Conservation (phyloP, 257 asterid species). For the Nicotiana noctiflora region DNA sequence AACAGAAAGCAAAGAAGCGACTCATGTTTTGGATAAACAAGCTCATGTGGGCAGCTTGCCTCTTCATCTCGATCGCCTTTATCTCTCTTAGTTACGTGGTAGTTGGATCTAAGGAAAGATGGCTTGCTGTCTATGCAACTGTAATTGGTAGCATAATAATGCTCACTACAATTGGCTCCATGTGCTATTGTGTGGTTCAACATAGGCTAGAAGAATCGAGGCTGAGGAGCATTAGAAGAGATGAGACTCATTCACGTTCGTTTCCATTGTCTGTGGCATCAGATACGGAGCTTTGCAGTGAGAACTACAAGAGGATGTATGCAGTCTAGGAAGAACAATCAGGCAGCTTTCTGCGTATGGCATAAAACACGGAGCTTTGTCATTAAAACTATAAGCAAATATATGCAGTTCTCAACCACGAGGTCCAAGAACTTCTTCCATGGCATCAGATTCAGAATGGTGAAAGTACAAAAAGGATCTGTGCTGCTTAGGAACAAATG, state of each 20-base stretch:
- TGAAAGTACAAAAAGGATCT: neutral
- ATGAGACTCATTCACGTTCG: conserved; percentile 55
- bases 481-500: neutral
- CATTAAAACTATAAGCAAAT: neutral
- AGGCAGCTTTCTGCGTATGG: neutral
- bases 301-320: conserved; percentile 72
- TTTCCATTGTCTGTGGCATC: conserved; percentile 66
- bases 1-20: conserved; percentile 78
- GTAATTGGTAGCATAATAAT: conserved; percentile 72
- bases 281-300: conserved; percentile 59
- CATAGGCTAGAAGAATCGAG: conserved; percentile 80
- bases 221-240: conserved; percentile 56
- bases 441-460: neutral
- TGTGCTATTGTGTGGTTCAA: conserved; percentile 79
- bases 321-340: conserved; percentile 41
- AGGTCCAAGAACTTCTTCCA: neutral
- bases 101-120: conserved; percentile 60
- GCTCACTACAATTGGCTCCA: conserved; percentile 82
- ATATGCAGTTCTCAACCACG: neutral
- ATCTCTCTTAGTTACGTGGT: conserved; percentile 80
- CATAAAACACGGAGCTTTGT: neutral
- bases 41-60: conserved; percentile 95
- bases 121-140: conserved; percentile 83
- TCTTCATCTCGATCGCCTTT: conserved; percentile 71
- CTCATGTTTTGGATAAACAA: conserved; percentile 92